Conservation (phyloP, 495 filamentous ascomycete species). For the Penicillium verhagenii region DNA sequence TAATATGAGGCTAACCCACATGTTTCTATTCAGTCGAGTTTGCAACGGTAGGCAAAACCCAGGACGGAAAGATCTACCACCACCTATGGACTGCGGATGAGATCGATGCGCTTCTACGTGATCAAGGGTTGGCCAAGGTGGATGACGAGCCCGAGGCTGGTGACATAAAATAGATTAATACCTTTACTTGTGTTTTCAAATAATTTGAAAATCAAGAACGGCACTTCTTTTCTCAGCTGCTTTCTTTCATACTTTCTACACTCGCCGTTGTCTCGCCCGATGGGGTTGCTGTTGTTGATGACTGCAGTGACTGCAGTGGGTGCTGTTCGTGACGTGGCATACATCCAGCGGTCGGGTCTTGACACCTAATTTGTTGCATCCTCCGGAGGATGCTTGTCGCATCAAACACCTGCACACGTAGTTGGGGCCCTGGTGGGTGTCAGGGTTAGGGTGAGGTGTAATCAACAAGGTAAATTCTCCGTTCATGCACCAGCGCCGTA, state of each 20-base stretch:
- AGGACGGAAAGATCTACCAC: constrained; percentile 94
- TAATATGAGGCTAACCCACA: constrained; percentile 32
- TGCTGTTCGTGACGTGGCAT: constrained; percentile 43
- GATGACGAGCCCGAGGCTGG: constrained; percentile 72
- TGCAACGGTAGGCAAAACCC: constrained; percentile 94
- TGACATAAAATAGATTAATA: constrained; percentile 49
- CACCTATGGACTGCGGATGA: constrained; percentile 96
- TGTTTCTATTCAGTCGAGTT: constrained; percentile 76
- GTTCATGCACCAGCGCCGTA: neutral
- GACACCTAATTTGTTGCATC: constrained; percentile 19
- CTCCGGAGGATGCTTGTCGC: constrained; percentile 18
- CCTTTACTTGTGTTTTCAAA: constrained; percentile 25
- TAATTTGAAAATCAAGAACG: constrained; percentile 29
- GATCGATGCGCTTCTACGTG: constrained; percentile 89
- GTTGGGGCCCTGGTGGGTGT: constrained; percentile 6
- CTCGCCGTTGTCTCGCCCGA: neutral
- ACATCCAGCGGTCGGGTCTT: constrained; percentile 26
- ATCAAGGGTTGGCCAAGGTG: constrained; percentile 91
- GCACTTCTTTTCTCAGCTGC: constrained; percentile 9
- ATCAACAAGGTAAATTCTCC: constrained; percentile 14
- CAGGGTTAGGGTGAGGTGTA: neutral
- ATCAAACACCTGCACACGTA: constrained; percentile 37
- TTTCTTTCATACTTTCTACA: neutral
- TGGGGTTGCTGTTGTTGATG: neutral
- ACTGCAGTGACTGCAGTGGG: constrained; percentile 23